Base-by-base conservation (phyloP, 352 stramenopile species). In the Phytophthora cajani region DNA sequence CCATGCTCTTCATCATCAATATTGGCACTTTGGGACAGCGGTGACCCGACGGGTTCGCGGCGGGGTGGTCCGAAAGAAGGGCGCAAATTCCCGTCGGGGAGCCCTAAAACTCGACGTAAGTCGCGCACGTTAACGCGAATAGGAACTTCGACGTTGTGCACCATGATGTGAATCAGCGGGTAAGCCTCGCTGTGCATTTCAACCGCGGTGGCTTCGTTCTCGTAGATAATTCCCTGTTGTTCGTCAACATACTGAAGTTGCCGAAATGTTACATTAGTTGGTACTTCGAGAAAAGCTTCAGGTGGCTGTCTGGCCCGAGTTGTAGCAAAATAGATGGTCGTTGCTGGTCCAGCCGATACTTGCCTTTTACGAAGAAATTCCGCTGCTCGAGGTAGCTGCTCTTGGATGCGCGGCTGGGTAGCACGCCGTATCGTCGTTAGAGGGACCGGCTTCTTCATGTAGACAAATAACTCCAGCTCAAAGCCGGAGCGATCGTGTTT, bases 161-260 rank as follows among this genome's bases (percentile, higher is more conserved):
- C 5, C 52, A 58, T 58, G 14, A 47, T 58, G 19, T 33, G 52
- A 38, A 47, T 30, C 1, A 32, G 12, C 3, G 52, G 52, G 19
- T 58, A 47, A 23, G 30, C 12, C 5, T 58, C 52, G 17, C 52
- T 19, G 33, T 58, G 27, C 6, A 2, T 30, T 47, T 42, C 52
- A 3, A 58, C 32, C 17, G 27, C 30, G 19, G 52, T 30, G 9
- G 32, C 25, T 5, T 11, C 16, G 5, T 17, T 44, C n/a, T 58
- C 52, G 8, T 58, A 16, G 17, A 58, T 42, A 27, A 30, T 16
- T 47, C 30, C 16, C 9, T 58, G 52, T 17, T 58, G 52, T 23
- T 58, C n/a, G 33, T 58, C 52, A 27, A 46, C 36, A 33, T 21
- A 58, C 8, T 58, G 52, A 19, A 55, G 19, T 38, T 55, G 40